Percentiles rank a stretch among this genome's conserved stretches.
Conservation (phyloP, 1,139 yeast species). For the Protomyces inundatus region DNA sequence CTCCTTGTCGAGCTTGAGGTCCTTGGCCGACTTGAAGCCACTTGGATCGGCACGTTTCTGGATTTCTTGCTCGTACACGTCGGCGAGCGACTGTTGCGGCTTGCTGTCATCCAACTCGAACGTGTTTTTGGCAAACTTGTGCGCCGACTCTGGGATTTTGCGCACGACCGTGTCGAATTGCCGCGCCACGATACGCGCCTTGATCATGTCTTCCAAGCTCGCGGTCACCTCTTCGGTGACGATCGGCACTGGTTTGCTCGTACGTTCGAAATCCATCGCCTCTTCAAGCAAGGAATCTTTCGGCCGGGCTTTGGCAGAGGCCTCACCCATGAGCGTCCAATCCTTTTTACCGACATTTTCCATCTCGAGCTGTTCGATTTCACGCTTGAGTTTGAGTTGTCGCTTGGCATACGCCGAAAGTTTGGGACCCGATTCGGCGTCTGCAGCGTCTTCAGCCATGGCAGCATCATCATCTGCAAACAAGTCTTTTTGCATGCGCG, state of each 20-base stretch:
- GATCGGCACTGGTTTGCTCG: slow-evolving; percentile 82
- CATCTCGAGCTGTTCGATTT: slow-evolving; percentile 71
- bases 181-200: slow-evolving; percentile 64
- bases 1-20: slow-evolving; percentile 52
- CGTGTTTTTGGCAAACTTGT: slow-evolving; percentile 44
- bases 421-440: slow-evolving; percentile 35
- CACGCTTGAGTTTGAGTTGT: slow-evolving; percentile 67
- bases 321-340: slow-evolving; percentile 95
- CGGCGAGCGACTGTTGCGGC: slow-evolving; percentile 83
- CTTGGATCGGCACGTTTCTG: slow-evolving; percentile 46
- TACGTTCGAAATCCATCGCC: slow-evolving; percentile 66
- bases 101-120: slow-evolving; percentile 76
- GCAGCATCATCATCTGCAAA: slow-evolving; percentile 46
- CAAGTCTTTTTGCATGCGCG: slow-evolving; percentile 52
- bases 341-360: slow-evolving; percentile 86
- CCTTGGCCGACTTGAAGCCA: slow-evolving; percentile 40
- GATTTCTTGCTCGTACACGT: slow-evolving; percentile 81
- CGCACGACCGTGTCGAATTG: slow-evolving; percentile 83
- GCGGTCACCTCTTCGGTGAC: slow-evolving; percentile 86
- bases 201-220: slow-evolving; percentile 77
- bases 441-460: slow-evolving; percentile 37
- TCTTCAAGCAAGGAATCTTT: slow-evolving; percentile 70
- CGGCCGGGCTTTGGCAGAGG: slow-evolving; percentile 73
- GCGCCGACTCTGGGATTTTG: slow-evolving; percentile 61
- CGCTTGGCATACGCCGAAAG: slow-evolving; percentile 55